phyloP scores from a whole-genome alignment of 1,139 yeast species.

The Geotrichum phurueaensis region DNA sequence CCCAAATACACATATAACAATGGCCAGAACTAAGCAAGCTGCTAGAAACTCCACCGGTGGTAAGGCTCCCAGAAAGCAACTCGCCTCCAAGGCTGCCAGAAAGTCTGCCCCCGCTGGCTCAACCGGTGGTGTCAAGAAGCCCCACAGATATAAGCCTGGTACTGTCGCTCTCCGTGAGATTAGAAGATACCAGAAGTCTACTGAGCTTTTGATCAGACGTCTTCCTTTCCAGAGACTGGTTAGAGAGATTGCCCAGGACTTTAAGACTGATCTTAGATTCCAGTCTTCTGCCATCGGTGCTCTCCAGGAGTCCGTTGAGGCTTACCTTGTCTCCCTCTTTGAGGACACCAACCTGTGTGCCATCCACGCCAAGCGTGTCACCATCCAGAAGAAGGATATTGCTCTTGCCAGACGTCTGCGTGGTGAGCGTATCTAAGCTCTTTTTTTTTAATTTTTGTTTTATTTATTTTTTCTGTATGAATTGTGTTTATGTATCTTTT shows the following conservation, averaged over 20 bases:
- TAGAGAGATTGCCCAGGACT: constrained; percentile 96
- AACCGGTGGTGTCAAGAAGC: constrained; percentile 99
- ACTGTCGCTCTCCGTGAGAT: constrained; percentile 99
- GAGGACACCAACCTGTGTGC: constrained; percentile 99
- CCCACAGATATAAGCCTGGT: constrained; percentile 99
- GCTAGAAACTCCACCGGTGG: constrained; percentile 99
- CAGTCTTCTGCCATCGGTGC: constrained; percentile 99
- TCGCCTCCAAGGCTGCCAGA: constrained; percentile 98
- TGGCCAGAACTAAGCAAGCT: constrained; percentile 99
- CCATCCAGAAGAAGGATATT: constrained; percentile 98
- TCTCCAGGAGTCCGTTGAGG: constrained; percentile 97
- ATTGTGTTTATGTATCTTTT: neutral
- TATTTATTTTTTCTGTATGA: neutral
- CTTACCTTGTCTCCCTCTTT: constrained; percentile 81
- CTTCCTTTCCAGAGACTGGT: constrained; percentile 98
- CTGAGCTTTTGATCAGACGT: constrained; percentile 94
- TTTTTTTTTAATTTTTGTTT: constrained; percentile 18
- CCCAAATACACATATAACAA: constrained; percentile 38
- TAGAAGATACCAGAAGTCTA: constrained; percentile 98
- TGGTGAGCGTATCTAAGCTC: constrained; percentile 50
- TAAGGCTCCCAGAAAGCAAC: constrained; percentile 98
- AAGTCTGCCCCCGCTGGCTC: constrained; percentile 73
- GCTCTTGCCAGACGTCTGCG: constrained; percentile 99
- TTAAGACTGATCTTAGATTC: constrained; percentile 97
- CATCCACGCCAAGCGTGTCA: constrained; percentile 98